phyloP scores from a whole-genome alignment of 768 basidiomycete genomes.

The Trametes punicea region DNA sequence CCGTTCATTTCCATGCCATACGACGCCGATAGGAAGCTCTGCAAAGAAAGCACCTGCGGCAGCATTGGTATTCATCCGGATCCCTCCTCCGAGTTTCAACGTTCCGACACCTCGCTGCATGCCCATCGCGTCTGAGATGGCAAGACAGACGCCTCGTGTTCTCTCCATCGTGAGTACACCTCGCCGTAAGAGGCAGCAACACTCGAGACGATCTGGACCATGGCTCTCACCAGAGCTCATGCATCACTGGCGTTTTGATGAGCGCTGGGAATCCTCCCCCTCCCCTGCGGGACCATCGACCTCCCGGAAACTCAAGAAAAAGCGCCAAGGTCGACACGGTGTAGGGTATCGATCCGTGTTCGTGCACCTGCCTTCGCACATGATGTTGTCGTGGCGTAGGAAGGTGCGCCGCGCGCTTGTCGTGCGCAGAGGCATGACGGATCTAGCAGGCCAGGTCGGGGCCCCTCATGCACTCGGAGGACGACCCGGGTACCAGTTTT shows the following conservation, averaged over 20 bases:
- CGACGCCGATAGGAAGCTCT: conserved; percentile 4
- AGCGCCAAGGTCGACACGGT: conserved; percentile 3
- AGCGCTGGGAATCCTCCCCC: background rate
- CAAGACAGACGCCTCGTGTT: background rate
- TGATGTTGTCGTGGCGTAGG: background rate
- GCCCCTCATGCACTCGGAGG: too few relatives aligned
- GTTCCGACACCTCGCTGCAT: background rate
- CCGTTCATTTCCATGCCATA: background rate
- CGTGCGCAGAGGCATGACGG: too few relatives aligned
- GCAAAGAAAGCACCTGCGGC: background rate
- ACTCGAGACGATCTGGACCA: background rate
- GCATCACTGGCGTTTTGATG: background rate
- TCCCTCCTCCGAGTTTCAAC: background rate
- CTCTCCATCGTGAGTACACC: background rate
- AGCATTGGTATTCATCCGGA: background rate
- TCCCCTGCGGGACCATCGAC: conserved; percentile 11
- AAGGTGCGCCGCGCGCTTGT: background rate
- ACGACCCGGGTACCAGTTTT: background rate
- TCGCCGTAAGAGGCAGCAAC: background rate
- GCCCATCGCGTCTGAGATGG: background rate
- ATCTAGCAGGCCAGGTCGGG: background rate
- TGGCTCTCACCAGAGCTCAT: background rate
- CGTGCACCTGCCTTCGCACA: conserved; percentile 5
- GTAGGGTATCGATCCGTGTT: background rate
- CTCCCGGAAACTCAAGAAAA: conserved; percentile 4